These are phyloP conservation scores for Elasticomyces elasticus DNA, from an alignment of 495 filamentous ascomycete species.

Conservation along the genomic window DNA sequence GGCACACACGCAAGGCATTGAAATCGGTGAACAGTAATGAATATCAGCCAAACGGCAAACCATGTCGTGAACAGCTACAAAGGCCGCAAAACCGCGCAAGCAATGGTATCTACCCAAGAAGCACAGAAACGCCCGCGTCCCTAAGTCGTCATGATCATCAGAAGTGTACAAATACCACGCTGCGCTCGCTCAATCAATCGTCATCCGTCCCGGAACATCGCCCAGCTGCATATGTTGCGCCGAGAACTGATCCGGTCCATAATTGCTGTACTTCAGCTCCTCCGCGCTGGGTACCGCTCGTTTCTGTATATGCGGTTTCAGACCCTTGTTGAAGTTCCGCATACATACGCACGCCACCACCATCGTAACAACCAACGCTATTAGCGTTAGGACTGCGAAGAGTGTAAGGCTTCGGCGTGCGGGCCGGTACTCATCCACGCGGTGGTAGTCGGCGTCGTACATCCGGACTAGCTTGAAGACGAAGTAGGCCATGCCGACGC, in stretches of 20 bases:
- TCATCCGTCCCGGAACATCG: slow-evolving; percentile 10
- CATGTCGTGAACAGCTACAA: neutral
- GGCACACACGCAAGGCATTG: no score
- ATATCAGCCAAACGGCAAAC: no score
- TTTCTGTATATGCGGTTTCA: slow-evolving; percentile 74
- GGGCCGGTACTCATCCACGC: slow-evolving; percentile 48
- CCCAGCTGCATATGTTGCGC: slow-evolving; percentile 4
- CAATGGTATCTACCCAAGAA: neutral
- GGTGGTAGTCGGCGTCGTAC: slow-evolving; percentile 49
- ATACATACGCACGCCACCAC: slow-evolving; percentile 78
- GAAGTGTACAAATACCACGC: neutral
- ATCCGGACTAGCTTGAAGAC: slow-evolving; percentile 96
- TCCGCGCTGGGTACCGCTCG: slow-evolving; percentile 50
- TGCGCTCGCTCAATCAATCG: slow-evolving; percentile 11
- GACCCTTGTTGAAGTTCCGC: slow-evolving; percentile 78
- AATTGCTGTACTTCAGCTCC: slow-evolving; percentile 45
- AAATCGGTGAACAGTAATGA: no score
- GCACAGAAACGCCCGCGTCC: neutral
- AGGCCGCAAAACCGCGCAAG: neutral
- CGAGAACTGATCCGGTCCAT: slow-evolving; percentile 1
- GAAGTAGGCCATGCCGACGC: slow-evolving; percentile 88
- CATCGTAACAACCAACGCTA: slow-evolving; percentile 82
- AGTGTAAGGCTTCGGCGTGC: slow-evolving; percentile 74
- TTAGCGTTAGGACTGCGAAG: slow-evolving; percentile 85
- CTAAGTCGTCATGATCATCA: neutral